Evolutionary conservation across 2,329 filamentous ascomycete species (phyloP).

Genomic region (Aureobasidium uvarum): DNA sequence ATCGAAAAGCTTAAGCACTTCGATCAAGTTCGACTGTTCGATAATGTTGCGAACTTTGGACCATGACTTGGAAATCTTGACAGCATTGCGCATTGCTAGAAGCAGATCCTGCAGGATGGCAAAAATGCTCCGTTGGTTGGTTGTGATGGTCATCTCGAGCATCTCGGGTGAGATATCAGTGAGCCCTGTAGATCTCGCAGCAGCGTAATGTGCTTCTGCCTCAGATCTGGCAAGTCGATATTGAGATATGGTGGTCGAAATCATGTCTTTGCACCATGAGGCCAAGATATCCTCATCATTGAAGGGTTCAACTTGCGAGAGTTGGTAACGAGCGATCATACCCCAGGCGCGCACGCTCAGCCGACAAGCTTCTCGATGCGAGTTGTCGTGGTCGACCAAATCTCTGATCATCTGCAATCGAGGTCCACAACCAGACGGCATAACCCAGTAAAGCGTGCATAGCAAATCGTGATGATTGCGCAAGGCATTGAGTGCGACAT

Average conservation of each 20-base stretch:
- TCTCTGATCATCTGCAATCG: conserved; percentile 52
- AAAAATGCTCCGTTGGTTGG: conserved; percentile 59
- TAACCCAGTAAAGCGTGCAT: conserved; percentile 58
- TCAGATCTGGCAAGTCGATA: conserved; percentile 58
- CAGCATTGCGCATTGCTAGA: conserved; percentile 49
- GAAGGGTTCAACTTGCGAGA: conserved; percentile 52
- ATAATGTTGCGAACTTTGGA: conserved; percentile 37
- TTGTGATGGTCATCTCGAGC: conserved; percentile 53
- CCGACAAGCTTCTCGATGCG: conserved; percentile 59
- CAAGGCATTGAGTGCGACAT: conserved; percentile 56
- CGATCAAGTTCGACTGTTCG: conserved; percentile 43
- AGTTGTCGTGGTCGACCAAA: conserved; percentile 57
- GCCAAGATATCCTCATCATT: conserved; percentile 50
- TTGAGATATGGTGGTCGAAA: conserved; percentile 53
- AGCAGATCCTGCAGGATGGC: conserved; percentile 55
- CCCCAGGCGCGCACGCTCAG: conserved; percentile 59
- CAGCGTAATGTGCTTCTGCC: conserved; percentile 54
- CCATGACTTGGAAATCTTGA: conserved; percentile 41
- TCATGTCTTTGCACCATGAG: conserved; percentile 56
- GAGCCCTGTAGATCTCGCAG: conserved; percentile 39
- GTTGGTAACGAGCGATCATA: conserved; percentile 57
- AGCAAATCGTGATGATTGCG: conserved; percentile 63
- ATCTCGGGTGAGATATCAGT: conserved; percentile 46
- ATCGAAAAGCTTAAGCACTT: conserved; percentile 54
- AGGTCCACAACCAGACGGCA: conserved; percentile 54